These are phyloP conservation scores for Nakaseomyces delphensis DNA, from an alignment of 1,139 yeast species.

Conservation along the genomic window DNA sequence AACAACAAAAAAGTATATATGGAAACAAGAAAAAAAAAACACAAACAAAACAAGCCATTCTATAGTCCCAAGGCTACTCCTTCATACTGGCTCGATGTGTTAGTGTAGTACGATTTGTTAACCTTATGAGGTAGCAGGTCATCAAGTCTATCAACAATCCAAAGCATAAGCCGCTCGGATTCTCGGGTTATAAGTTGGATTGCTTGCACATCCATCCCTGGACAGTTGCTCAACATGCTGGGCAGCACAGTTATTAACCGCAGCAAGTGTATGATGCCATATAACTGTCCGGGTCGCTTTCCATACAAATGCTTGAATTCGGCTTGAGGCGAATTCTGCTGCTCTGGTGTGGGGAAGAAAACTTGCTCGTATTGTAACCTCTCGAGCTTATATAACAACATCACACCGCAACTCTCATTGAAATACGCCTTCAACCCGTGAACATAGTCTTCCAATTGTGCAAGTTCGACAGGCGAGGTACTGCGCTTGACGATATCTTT, in stretches of 20 bases:
- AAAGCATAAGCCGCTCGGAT: conserved; percentile 23
- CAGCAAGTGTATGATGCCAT: conserved; percentile 73
- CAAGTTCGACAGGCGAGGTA: conserved; percentile 40
- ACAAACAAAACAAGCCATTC: too few species aligned
- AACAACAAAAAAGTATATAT: neutral
- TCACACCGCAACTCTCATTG: conserved; percentile 61
- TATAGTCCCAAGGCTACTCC: conserved; percentile 31
- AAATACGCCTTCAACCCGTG: conserved; percentile 69
- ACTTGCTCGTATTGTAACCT: conserved; percentile 67
- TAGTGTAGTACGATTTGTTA: conserved; percentile 17
- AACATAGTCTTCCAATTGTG: conserved; percentile 55
- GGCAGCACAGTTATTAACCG: conserved; percentile 72
- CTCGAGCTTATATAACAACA: conserved; percentile 75
- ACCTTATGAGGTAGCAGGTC: conserved; percentile 12
- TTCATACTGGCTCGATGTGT: conserved; percentile 31
- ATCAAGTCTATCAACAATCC: conserved; percentile 21
- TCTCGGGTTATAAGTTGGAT: conserved; percentile 24
- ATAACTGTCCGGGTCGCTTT: conserved; percentile 38
- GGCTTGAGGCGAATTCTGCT: conserved; percentile 29
- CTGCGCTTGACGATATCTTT: conserved; percentile 17
- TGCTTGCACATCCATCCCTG: conserved; percentile 74
- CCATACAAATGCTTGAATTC: neutral
- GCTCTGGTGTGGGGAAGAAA: conserved; percentile 24
- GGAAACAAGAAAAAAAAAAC: too few species aligned
- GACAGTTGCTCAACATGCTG: conserved; percentile 56